Conservation (phyloP, 2,329 filamentous ascomycete genomes). For the Berkeleyomyces rouxiae region DNA sequence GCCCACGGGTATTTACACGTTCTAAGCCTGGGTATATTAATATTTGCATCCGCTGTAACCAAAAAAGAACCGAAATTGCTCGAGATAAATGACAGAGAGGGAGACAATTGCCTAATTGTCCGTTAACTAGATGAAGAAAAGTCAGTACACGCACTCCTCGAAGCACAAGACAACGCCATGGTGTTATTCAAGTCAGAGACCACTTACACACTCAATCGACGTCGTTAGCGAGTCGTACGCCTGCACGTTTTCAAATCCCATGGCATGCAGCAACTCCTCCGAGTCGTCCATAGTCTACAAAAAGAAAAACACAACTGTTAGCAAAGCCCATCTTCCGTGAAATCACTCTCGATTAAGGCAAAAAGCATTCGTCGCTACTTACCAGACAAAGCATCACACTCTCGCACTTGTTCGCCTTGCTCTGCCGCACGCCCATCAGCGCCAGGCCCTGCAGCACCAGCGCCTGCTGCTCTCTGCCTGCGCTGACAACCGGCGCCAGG, state of each 20-base stretch:
- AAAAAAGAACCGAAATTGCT: no score
- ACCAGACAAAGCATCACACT: slow-evolving; percentile 69
- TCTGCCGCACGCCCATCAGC: slow-evolving; percentile 64
- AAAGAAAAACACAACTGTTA: background rate
- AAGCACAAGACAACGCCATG: background rate
- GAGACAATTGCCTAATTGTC: background rate
- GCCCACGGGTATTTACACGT: no score
- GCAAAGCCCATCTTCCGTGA: no score
- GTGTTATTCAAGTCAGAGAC: background rate
- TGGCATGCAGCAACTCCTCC: background rate
- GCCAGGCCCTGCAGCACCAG: slow-evolving; percentile 61
- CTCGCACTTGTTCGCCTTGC: slow-evolving; percentile 59
- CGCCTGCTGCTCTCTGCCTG: slow-evolving; percentile 44
- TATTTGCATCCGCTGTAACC: no score
- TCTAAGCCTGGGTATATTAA: no score
- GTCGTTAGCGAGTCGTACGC: background rate
- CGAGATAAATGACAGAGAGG: no score
- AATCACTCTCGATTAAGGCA: no score
- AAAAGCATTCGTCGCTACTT: slow-evolving; percentile 22
- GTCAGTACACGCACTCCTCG: background rate
- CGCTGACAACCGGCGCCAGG: slow-evolving; percentile 60
- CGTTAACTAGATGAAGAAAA: background rate
- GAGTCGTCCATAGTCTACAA: background rate
- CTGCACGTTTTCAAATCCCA: background rate
- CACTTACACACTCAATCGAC: background rate